These are phyloP conservation scores for Rachicladosporium sp. DNA, from an alignment of 2,329 filamentous ascomycete species.

Conservation along the genomic window DNA sequence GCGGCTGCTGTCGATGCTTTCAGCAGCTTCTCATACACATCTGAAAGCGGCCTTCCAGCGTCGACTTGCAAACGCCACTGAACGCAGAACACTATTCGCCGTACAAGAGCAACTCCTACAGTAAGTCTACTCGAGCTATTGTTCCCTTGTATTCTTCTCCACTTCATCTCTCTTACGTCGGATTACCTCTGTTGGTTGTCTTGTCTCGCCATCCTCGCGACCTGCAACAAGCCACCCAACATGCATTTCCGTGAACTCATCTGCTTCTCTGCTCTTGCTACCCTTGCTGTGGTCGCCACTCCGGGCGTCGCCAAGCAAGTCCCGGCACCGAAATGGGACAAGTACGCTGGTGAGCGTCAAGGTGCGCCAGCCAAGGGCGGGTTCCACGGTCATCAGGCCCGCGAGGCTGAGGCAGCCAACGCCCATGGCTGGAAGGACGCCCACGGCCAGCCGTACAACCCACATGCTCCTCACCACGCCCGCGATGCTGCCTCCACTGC, in stretches of 20 bases:
- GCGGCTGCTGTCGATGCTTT: constrained; percentile 3
- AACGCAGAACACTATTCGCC: neutral
- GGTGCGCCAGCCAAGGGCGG: constrained; percentile 4
- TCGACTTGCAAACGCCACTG: neutral
- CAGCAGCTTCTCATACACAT: constrained; percentile 2
- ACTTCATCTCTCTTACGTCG: neutral
- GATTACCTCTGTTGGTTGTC: no score
- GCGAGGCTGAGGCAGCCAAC: neutral
- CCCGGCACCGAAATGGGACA: constrained; percentile 1
- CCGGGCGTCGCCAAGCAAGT: constrained; percentile 4
- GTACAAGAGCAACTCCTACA: neutral
- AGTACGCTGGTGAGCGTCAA: constrained; percentile 1
- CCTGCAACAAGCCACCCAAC: neutral
- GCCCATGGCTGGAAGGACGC: neutral
- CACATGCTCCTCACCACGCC: no score
- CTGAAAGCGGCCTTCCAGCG: neutral
- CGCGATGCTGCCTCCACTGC: neutral
- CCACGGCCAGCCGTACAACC: neutral
- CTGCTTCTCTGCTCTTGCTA: constrained; percentile 3
- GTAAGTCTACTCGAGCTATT: constrained; percentile 1
- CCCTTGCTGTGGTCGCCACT: constrained; percentile 4
- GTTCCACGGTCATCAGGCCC: constrained; percentile 6
- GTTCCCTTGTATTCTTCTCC: constrained; percentile 1
- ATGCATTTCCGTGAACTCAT: constrained; percentile 6
- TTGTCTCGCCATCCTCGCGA: neutral